Evolutionary conservation across 768 basidiomycete genomes (phyloP).

Genomic region (Tulasnella sp.): DNA sequence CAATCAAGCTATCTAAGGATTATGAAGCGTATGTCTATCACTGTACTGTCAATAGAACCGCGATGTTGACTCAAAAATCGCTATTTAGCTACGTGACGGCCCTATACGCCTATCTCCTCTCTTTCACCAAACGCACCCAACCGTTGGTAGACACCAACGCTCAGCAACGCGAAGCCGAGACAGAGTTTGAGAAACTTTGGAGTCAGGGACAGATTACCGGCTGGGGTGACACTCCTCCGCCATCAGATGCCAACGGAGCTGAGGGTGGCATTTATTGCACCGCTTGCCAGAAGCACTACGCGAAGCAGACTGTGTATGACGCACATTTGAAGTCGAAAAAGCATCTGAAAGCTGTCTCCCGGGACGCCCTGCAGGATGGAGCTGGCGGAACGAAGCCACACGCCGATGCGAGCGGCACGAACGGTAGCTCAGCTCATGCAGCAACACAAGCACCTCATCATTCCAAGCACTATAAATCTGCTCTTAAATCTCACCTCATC

Average conservation of each 20-base stretch:
- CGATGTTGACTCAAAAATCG: no score
- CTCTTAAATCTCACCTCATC: constrained; percentile 58
- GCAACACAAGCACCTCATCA: constrained; percentile 17
- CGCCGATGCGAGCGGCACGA: background rate
- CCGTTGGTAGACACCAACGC: constrained; percentile 69
- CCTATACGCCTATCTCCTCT: constrained; percentile 73
- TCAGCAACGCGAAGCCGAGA: constrained; percentile 50
- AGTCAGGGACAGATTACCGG: constrained; percentile 58
- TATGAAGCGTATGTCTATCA: constrained; percentile 73
- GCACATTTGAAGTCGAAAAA: constrained; percentile 94
- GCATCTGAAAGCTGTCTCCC: constrained; percentile 82
- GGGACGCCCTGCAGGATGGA: constrained; percentile 31
- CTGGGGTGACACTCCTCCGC: constrained; percentile 49
- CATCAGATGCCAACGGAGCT: constrained; percentile 36
- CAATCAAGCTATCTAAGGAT: constrained; percentile 57
- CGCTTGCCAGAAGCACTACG: constrained; percentile 86
- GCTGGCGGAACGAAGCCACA: constrained; percentile 10
- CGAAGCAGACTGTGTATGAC: constrained; percentile 96
- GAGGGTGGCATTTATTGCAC: constrained; percentile 85
- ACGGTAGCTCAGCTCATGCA: background rate
- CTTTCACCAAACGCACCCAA: constrained; percentile 73
- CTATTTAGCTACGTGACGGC: constrained; percentile 65
- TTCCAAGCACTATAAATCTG: constrained; percentile 50
- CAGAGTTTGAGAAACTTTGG: constrained; percentile 73
- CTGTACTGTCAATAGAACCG: constrained; percentile 2